phyloP scores from a whole-genome alignment of 208 protist genomes.

The Leishmania tropica region DNA sequence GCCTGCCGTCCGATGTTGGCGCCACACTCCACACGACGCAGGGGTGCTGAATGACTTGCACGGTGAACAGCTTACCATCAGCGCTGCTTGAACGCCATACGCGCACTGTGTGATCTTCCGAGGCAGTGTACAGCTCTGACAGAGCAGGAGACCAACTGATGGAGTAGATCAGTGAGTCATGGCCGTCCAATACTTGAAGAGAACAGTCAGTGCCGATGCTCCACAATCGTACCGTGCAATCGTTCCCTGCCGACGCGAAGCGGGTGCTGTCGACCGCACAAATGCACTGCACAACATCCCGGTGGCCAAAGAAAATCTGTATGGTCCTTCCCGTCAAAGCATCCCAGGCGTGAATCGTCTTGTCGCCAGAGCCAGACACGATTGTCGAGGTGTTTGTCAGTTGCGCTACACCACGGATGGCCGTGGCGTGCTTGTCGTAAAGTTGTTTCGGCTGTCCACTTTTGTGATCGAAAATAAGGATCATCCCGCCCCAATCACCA shows the following conservation, averaged over 20 bases:
- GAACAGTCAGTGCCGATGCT: conserved; percentile 22
- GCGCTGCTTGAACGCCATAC: conserved; percentile 51
- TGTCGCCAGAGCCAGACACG: conserved; percentile 78
- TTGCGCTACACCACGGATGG: conserved; percentile 66
- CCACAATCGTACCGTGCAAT: conserved; percentile 67
- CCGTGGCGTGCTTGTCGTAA: conserved; percentile 61
- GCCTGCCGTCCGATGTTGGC: conserved; percentile 31
- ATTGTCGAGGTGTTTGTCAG: conserved; percentile 52
- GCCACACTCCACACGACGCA: conserved; percentile 91
- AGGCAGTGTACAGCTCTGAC: conserved; percentile 72
- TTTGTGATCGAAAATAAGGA: conserved; percentile 63
- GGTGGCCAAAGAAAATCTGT: conserved; percentile 52
- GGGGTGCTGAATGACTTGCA: conserved; percentile 89
- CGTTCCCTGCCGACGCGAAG: conserved; percentile 75
- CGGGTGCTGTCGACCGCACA: conserved; percentile 44
- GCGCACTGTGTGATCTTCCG: conserved; percentile 88
- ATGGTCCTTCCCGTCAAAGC: conserved; percentile 45
- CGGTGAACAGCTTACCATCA: conserved; percentile 7
- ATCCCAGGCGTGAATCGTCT: conserved; percentile 82
- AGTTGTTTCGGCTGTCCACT: conserved; percentile 52
- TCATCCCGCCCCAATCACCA: conserved; percentile 70
- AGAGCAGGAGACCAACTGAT: conserved; percentile 48
- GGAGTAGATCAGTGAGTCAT: conserved; percentile 77
- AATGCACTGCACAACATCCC: conserved; percentile 73
- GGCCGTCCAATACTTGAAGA: conserved; percentile 39